A percentile compares a stretch with the other conserved stretches of the same genome.
These are phyloP conservation scores for Ogataea pignaliae DNA, from an alignment of 805 yeast species.

Conservation along the genomic window DNA sequence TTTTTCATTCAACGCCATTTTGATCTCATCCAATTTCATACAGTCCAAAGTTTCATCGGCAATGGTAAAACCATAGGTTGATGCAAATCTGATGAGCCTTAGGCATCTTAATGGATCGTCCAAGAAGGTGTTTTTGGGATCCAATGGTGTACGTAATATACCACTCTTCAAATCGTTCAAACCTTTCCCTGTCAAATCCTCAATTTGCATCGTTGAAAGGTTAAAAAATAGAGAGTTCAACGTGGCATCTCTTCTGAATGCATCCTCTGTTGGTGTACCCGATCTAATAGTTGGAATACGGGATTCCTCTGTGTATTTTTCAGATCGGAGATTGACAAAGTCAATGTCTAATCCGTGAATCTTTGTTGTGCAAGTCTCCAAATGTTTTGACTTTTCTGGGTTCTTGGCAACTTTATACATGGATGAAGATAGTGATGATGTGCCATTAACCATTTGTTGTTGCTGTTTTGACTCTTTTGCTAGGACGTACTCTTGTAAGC, in stretches of 20 bases:
- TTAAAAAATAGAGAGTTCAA: constrained; percentile 89
- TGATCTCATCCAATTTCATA: constrained; percentile 59
- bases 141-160: constrained; percentile 80
- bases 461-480: constrained; percentile 21
- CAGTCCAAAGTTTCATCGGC: constrained; percentile 55
- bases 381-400: constrained; percentile 93
- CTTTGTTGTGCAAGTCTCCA: constrained; percentile 93
- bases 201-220: constrained; percentile 60
- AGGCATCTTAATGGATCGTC: constrained; percentile 94
- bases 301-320: constrained; percentile 76
- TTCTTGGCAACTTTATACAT: constrained; percentile 84
- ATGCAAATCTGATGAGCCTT: constrained; percentile 81
- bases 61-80: constrained; percentile 65
- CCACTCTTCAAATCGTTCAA: constrained; percentile 66
- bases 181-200: constrained; percentile 81
- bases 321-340: constrained; percentile 87
- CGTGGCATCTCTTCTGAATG: constrained; percentile 91
- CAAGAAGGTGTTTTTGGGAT: constrained; percentile 76
- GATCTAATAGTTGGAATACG: constrained; percentile 78
- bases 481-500: constrained; percentile 48
- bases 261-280: constrained; percentile 93
- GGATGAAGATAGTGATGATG: constrained; percentile 23
- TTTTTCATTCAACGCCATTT: constrained; percentile 56
- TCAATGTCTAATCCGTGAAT: constrained; percentile 83
- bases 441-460: constrained; percentile 2